These are phyloP conservation scores for Juncus inflexus DNA, from an alignment of 176 grass and related monocot species.

Conservation along the genomic window DNA sequence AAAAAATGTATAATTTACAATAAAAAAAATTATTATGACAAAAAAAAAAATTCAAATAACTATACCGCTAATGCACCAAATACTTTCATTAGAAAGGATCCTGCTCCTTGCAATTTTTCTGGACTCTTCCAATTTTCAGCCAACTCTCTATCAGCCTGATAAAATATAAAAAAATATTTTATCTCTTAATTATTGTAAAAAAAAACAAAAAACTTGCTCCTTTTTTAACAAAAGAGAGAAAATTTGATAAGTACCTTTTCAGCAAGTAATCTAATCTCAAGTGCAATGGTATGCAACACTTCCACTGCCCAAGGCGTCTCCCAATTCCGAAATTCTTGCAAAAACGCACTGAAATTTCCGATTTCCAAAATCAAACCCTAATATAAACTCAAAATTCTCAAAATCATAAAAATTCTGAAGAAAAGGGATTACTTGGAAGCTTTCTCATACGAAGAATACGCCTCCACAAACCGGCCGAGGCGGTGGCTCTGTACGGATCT, in stretches of 20 bases:
- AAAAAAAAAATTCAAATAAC: slow-evolving; percentile 16
- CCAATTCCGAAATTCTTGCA: slow-evolving; percentile 98
- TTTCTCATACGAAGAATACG: slow-evolving; percentile 85
- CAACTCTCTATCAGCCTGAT: slow-evolving; percentile 87
- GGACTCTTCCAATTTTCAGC: slow-evolving; percentile 64
- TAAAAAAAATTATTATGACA: background rate
- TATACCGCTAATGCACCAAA: slow-evolving; percentile 72
- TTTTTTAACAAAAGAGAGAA: background rate
- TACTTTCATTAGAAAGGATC: slow-evolving; percentile 92
- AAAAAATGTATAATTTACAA: background rate
- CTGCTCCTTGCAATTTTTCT: slow-evolving; percentile 76
- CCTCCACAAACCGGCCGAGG: slow-evolving; percentile 56
- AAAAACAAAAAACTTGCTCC: slow-evolving; percentile 1
- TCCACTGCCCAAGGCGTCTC: slow-evolving; percentile 91
- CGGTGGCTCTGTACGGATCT: slow-evolving; percentile 67
- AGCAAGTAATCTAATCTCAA: slow-evolving; percentile 87
- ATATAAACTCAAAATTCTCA: background rate
- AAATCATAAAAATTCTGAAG: slow-evolving; percentile 8
- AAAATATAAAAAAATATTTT: slow-evolving; percentile 17
- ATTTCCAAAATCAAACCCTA: slow-evolving; percentile 19
- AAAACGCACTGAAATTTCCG: slow-evolving; percentile 60
- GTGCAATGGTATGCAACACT: slow-evolving; percentile 63
- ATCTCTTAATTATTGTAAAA: no score
- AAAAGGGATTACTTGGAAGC: slow-evolving; percentile 45
- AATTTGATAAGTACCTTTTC: slow-evolving; percentile 58